Conservation (phyloP, 305 asterid species). For the Rubia occidens region DNA sequence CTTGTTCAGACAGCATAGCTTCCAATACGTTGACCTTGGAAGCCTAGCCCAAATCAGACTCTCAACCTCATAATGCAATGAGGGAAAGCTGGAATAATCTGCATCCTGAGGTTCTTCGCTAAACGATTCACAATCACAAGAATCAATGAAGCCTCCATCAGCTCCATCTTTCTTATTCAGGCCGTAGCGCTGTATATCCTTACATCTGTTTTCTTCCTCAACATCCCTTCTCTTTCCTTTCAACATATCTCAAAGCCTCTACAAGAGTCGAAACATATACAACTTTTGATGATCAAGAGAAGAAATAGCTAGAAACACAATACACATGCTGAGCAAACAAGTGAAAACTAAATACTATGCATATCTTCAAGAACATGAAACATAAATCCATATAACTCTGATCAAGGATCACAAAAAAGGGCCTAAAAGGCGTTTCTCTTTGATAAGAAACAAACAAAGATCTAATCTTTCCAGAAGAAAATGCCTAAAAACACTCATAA, state of each 20-base stretch:
- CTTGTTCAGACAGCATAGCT: constrained; percentile 44
- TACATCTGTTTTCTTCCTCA: constrained; percentile 11
- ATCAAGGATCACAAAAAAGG: background rate
- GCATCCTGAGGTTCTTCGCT: constrained; percentile 59
- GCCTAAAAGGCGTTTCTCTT: background rate
- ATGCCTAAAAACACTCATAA: background rate
- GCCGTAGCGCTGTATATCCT: constrained; percentile 8
- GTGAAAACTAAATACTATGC: background rate
- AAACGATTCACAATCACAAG: background rate
- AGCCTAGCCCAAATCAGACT: constrained; percentile 49
- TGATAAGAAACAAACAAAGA: background rate
- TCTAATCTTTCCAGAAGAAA: background rate
- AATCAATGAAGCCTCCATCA: constrained; percentile 15
- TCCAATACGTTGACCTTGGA: constrained; percentile 60
- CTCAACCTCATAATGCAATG: constrained; percentile 55
- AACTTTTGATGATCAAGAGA: background rate
- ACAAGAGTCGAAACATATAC: background rate
- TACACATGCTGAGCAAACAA: background rate
- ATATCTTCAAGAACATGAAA: background rate
- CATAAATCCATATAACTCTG: background rate
- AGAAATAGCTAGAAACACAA: background rate
- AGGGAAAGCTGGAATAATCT: constrained; percentile 44
- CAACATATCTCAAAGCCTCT: constrained; percentile 15
- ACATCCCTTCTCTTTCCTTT: constrained; percentile 15
- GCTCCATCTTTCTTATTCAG: constrained; percentile 11